Evolutionary conservation across 2,329 filamentous ascomycete species (phyloP), one percentile per base, ranked within the genome.

Genomic region (Diaporthe batatas): DNA sequence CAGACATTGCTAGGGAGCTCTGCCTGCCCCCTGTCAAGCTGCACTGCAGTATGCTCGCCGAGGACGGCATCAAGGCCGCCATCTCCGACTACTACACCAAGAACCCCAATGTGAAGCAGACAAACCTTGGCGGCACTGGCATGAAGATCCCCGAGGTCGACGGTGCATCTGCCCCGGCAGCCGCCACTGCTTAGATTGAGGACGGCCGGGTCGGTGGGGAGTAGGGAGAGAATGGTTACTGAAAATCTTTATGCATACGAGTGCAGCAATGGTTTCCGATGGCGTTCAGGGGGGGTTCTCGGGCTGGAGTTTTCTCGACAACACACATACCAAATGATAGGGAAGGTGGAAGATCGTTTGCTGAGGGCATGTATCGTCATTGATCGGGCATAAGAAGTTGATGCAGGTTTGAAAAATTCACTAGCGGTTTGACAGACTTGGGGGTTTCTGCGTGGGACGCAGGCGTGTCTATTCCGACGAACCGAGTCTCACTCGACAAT

Each of bases 1-100:
- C 96, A 4, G 95, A 99, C 85, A 99, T 99, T 81, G 96, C 96
- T 49, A 97, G 97, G 87, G 97, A 99, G 85, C 87, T 98, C 72
- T 96, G 94, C 80, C 84, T 96, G 80, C 94, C 94, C 47, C 94
- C 94, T 75, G 94, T 97, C 67, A 97, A 97, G 86, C 92, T 96
- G 62, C 94, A 97, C 84, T 97, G 94, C 88, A 96, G 93, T 67
- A 96, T 97, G 93, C 89, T 97, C 77, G 94, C 94, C 18, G 94
- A 97, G 83, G 94, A 97, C 80, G 94, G 94, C 76, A 97, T 97
- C 88, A 96, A 96, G 84, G 94, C 93, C 49, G 94, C 94, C 77
- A 96, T 97, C 80, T 92, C 91, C 76, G 94, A 97, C 83, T 97
- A 96, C 86, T 94, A 96, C 86, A 93, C 91, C 80, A 96, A 97